These are phyloP conservation scores for Fagus crenata DNA, from an alignment of 306 rosid species.

Conservation along the genomic window DNA sequence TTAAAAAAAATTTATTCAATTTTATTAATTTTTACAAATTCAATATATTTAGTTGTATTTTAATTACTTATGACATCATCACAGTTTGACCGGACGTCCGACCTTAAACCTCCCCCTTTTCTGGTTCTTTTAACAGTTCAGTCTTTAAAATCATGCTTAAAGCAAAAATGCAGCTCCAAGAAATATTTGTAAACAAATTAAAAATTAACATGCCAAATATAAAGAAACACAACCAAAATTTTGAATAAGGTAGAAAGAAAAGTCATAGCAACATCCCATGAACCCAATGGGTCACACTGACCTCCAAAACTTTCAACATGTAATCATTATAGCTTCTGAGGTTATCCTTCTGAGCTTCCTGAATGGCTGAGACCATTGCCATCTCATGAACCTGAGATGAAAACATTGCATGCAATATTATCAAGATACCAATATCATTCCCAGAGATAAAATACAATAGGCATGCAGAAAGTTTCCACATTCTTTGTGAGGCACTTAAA, in stretches of 20 bases:
- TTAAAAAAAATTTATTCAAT: no score
- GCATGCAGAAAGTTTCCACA: not conserved
- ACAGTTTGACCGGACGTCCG: no score
- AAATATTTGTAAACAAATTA: not conserved
- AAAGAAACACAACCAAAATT: not conserved
- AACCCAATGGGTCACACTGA: slow-evolving; percentile 39
- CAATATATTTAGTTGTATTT: no score
- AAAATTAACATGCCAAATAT: not conserved
- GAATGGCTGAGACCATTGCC: slow-evolving; percentile 96
- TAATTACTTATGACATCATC: no score
- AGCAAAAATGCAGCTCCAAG: not conserved
- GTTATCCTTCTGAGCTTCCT: slow-evolving; percentile 97
- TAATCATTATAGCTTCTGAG: slow-evolving; percentile 88
- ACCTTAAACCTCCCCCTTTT: no score
- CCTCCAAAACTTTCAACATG: slow-evolving; percentile 95
- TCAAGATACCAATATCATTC: slow-evolving; percentile 26
- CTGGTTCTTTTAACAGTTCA: no score
- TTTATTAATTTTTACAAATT: no score
- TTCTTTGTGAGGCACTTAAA: slow-evolving; percentile 6
- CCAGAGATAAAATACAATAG: not conserved
- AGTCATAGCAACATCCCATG: slow-evolving; percentile 13
- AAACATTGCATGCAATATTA: slow-evolving; percentile 9
- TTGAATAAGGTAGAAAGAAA: not conserved
- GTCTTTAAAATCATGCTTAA: not conserved
- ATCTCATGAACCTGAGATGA: slow-evolving; percentile 83